Evolutionary conservation across 345 rosid genomes (phyloP), one percentile per base, ranked within the genome.

Genomic region (Luvunga scandens): DNA sequence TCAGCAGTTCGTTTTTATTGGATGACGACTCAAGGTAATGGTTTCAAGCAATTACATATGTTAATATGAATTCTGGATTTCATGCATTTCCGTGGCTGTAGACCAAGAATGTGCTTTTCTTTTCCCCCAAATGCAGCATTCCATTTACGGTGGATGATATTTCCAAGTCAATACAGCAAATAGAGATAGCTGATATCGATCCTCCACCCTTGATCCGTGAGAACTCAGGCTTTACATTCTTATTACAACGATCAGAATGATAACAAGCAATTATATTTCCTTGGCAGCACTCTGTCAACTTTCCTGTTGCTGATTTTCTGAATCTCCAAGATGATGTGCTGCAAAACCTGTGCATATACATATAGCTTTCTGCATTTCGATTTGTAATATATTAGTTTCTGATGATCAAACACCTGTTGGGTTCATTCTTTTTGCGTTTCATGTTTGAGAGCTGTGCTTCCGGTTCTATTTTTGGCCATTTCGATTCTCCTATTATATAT

Each of bases 1-100:
- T 83, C 69, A 88, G 94, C 90, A 90, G 83, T 81, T 96, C 99
- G 7, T 94, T 96, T 82, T 84, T 96, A 76, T 80, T 96, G 73
- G 99, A 92, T 55, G 98, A 96, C 27, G 99, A 96, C 79, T 91
- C 98, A 4, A 92, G 98, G 98, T 94, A 88, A 75, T 14, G 42
- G 24, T 69, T 33, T 28, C 62, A 0, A 21, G 6, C 56, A 63
- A 61, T 9, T 22, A 8, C 66, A 38, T 33, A 24, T 13, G 21
- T 66, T 30, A 10, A 9, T 18, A 28, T 14, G 4, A 30, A 28
- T 69, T 66, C 30, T 25, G 34, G 33, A 27, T 68, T 21, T 63
- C 36, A 28, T 53, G 5, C 28, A n/a, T 67, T 33, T 67, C 25
- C n/a, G 1, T 34, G 33, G 30, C 70, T 66, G 12, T 75, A 66